Base-by-base conservation (phyloP, 192 early-diverging fungal genomes). In the Allomyces arbusculus region DNA sequence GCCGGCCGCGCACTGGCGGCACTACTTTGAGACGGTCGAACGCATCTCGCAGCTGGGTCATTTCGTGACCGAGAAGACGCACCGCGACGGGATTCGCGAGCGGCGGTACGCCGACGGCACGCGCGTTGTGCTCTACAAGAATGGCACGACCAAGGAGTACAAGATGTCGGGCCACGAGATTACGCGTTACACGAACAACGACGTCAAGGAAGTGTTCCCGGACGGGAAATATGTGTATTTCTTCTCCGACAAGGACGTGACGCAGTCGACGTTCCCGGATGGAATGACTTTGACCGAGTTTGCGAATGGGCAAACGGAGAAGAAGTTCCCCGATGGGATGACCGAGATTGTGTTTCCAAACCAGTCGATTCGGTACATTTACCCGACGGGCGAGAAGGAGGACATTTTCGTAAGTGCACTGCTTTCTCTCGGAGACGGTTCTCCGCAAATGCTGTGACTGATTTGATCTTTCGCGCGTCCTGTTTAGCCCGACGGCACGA, bases 321-420 rank as follows among this genome's bases (percentile, higher is more conserved):
- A 24, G 14, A 65, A 65, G 61, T 65, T 33, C 61, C 65, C 65
- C 0, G 44, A 65, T 26, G 65, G 65, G 19, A 65, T 61, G 16
- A 65, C 45, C 25, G 44, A 65, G 61, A 65, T 65, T n/a, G 24
- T 65, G 61, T 65, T 65, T 20, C 44, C 65, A 4, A 61, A 65
- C 25, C 45, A 65, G 45, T 61, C 65, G 19, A 58, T 65, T 8
- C 45, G 61, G 24, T 65, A 65, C 61, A 8, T 58, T 25, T 65
- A 65, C 25, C 45, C 45, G 8, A 65, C 45, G 10, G 65, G 65
- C 45, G 65, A 65, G 65, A 61, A 61, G 26, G 26, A 23, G 33
- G 44, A 24, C 14, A 64, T 24, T 16, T 24, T 24, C n/a, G 44
- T 44, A 64, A 5, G 24, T 43, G 26, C 26, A 28, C 26, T 28